Evolutionary conservation across 345 rosid species (phyloP).

Genomic region (Psidium guajava): DNA sequence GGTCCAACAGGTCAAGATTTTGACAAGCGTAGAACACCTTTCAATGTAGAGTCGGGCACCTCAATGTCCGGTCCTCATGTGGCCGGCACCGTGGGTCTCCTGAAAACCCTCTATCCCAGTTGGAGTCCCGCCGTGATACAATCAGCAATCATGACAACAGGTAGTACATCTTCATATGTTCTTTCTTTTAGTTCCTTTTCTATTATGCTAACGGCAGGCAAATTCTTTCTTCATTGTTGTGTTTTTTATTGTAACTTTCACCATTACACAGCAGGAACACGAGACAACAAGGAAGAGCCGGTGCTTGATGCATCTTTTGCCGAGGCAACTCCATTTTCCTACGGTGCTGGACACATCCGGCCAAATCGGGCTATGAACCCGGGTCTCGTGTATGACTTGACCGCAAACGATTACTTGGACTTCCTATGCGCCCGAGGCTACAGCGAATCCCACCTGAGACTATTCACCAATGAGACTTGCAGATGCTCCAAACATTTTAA

Average conservation of each 20-base stretch:
- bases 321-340: conserved; percentile 41
- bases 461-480: conserved; percentile 8
- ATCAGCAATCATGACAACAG: conserved; percentile 42
- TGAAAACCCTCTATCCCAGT: conserved; percentile 26
- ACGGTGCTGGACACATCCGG: conserved; percentile 36
- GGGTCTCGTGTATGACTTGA: conserved; percentile 41
- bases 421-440: conserved; percentile 31
- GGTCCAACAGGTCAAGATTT: background rate
- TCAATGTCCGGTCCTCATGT: conserved; percentile 56
- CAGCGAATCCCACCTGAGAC: background rate
- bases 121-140: conserved; percentile 44
- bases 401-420: conserved; percentile 19
- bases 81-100: conserved; percentile 36
- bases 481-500: conserved; percentile 13
- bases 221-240: background rate
- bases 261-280: conserved; percentile 17
- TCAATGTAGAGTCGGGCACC: conserved; percentile 23
- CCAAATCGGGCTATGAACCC: conserved; percentile 41
- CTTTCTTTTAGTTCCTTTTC: background rate
- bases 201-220: background rate
- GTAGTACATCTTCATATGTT: conserved; percentile 2
- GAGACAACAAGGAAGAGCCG: conserved; percentile 4
- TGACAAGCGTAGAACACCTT: conserved; percentile 22
- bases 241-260: background rate
- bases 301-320: conserved; percentile 7